Evolutionary conservation across 192 early-diverging fungal genomes (phyloP).

Genomic region (Coemansia sp.): DNA sequence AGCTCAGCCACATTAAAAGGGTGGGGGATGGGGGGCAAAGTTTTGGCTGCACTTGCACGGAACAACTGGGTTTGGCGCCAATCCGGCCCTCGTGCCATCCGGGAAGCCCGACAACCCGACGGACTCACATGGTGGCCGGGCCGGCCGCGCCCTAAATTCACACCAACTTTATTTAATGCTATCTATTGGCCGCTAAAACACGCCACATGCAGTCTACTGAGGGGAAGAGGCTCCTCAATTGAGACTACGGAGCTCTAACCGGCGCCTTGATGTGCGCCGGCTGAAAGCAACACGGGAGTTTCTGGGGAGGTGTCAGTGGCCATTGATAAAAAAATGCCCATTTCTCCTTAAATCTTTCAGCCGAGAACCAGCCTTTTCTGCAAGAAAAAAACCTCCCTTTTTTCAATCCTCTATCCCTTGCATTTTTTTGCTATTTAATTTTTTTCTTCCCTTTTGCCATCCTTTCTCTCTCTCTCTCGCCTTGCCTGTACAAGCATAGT

Average conservation of each 20-base stretch:
- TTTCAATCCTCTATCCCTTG: not conserved
- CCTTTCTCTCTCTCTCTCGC: not conserved
- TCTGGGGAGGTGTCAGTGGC: not conserved
- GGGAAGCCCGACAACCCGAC: constrained; percentile 4
- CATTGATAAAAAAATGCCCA: not conserved
- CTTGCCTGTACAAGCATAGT: not conserved
- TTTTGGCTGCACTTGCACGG: constrained; percentile 1
- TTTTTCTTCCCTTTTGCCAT: not conserved
- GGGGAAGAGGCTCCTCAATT: not conserved
- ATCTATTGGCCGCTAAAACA: not conserved
- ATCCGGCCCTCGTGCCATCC: constrained; percentile 2
- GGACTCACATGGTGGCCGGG: not conserved
- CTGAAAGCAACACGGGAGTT: not conserved
- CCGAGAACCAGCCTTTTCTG: constrained; percentile 4
- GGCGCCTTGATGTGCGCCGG: not conserved
- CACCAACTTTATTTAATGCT: not conserved
- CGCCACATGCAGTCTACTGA: no score
- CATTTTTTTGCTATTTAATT: not conserved
- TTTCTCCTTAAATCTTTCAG: not conserved
- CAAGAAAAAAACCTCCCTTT: constrained; percentile 10
- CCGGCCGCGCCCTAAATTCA: not conserved
- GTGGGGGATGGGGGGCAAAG: not conserved
- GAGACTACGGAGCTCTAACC: constrained; percentile 9
- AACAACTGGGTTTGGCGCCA: not conserved
- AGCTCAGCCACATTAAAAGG: not conserved